phyloP scores from a whole-genome alignment of 2,329 filamentous ascomycete species.

The Paecilomyces variotii region DNA sequence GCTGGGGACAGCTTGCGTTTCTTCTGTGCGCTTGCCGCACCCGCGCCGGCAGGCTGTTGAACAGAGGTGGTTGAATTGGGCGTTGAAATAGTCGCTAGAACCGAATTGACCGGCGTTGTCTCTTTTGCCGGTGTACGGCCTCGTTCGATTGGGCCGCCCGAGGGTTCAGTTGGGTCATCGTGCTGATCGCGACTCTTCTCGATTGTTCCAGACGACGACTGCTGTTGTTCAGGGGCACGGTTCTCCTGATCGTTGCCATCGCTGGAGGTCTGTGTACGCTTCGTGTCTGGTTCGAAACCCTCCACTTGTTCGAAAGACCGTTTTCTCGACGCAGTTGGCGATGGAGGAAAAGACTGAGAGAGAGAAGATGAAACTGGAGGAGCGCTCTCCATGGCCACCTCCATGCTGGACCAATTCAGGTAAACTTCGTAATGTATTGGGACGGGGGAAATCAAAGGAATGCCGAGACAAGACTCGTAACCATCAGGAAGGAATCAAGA shows the following conservation, averaged over 20 bases:
- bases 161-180: neutral
- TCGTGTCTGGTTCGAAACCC: slow-evolving; percentile 4
- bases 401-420: slow-evolving; percentile 2
- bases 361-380: slow-evolving; percentile 14
- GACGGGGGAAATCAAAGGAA: neutral
- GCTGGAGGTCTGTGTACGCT: slow-evolving; percentile 2
- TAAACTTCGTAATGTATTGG: neutral
- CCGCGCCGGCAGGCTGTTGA: slow-evolving; percentile 6
- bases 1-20: slow-evolving; percentile 25
- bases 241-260: slow-evolving; percentile 1
- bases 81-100: neutral
- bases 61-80: neutral
- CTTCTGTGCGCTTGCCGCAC: slow-evolving; percentile 15
- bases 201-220: neutral
- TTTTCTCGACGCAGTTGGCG: slow-evolving; percentile 17
- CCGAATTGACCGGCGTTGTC: neutral
- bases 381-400: slow-evolving; percentile 13
- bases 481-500: neutral
- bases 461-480: neutral
- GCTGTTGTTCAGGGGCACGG: neutral
- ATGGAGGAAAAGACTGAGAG: slow-evolving; percentile 8
- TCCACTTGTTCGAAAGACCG: slow-evolving; percentile 22
- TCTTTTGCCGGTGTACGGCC: neutral
- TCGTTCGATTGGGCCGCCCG: neutral
- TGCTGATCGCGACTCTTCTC: neutral